phyloP scores from a whole-genome alignment of 768 basidiomycete species.

The Leccinum rimulosum region DNA sequence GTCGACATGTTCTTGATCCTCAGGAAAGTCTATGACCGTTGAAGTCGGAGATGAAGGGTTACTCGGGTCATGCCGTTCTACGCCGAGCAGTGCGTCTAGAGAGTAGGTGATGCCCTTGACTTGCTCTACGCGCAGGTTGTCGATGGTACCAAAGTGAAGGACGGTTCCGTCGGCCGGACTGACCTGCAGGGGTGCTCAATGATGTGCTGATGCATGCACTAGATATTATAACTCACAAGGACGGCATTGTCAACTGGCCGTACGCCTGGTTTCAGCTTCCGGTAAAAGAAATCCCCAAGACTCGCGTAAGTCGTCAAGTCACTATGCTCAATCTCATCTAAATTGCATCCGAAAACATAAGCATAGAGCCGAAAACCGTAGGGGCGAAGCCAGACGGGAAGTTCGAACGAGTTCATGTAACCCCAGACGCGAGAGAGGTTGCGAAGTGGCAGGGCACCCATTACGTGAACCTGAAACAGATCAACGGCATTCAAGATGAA shows the following conservation, averaged over 20 bases:
- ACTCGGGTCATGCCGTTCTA: constrained; percentile 47
- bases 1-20: constrained; percentile 60
- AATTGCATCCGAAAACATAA: constrained; percentile 87
- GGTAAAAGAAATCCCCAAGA: constrained; percentile 96
- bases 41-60: constrained; percentile 42
- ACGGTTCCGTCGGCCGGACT: constrained; percentile 94
- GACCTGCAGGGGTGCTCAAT: constrained; percentile 46
- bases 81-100: constrained; percentile 87
- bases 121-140: constrained; percentile 80
- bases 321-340: constrained; percentile 80
- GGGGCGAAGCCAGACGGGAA: constrained; percentile 95
- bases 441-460: constrained; percentile 91
- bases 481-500: background rate
- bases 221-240: constrained; percentile 48
- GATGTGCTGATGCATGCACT: background rate
- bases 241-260: constrained; percentile 76
- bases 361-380: constrained; percentile 85
- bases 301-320: constrained; percentile 80
- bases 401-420: constrained; percentile 87
- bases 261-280: constrained; percentile 75
- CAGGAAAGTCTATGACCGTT: constrained; percentile 40
- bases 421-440: constrained; percentile 98
- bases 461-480: constrained; percentile 76
- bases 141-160: constrained; percentile 88
- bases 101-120: constrained; percentile 99